These are phyloP conservation scores for Somion occarium DNA, from an alignment of 1,284 basidiomycete genomes.

Conservation along the genomic window DNA sequence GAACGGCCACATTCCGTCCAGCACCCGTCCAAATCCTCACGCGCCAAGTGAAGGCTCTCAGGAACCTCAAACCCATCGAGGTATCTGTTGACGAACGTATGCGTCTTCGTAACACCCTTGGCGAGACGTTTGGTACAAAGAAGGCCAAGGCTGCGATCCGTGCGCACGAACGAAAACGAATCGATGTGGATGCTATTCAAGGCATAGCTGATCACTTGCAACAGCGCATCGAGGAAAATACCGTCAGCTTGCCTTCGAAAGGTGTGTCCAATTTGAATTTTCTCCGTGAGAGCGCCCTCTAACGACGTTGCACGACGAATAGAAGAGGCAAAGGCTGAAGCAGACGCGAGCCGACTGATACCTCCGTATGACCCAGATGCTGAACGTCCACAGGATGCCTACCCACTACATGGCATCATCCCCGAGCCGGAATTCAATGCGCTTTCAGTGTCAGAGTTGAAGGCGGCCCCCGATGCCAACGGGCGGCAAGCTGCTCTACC, in stretches of 20 bases:
- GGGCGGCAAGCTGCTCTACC: slow-evolving; percentile 58
- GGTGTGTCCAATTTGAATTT: slow-evolving; percentile 37
- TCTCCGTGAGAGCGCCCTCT: slow-evolving; percentile 4
- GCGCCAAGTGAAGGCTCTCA: slow-evolving; percentile 79
- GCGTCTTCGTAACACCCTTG: slow-evolving; percentile 72
- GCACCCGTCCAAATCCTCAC: slow-evolving; percentile 72
- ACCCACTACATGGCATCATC: slow-evolving; percentile 72
- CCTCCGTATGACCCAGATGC: slow-evolving; percentile 70
- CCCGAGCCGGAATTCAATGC: slow-evolving; percentile 74
- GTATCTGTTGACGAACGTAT: slow-evolving; percentile 51
- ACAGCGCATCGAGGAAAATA: slow-evolving; percentile 72
- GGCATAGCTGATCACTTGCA: slow-evolving; percentile 75
- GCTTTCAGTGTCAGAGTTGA: slow-evolving; percentile 49
- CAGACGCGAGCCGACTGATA: slow-evolving; percentile 65
- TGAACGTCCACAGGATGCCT: slow-evolving; percentile 64
- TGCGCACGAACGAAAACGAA: slow-evolving; percentile 80
- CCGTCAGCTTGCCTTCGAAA: slow-evolving; percentile 58
- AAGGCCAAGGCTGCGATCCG: slow-evolving; percentile 85
- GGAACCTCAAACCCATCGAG: slow-evolving; percentile 54
- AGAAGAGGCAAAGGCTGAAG: slow-evolving; percentile 63
- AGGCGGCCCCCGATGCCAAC: slow-evolving; percentile 41
- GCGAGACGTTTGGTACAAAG: slow-evolving; percentile 89
- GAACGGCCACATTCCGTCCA: slow-evolving; percentile 62
- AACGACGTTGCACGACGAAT: slow-evolving; percentile 3
- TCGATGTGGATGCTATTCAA: slow-evolving; percentile 84